Evolutionary conservation across 2,329 filamentous ascomycete genomes (phyloP).

Genomic region (Aspergillus fumigatus): DNA sequence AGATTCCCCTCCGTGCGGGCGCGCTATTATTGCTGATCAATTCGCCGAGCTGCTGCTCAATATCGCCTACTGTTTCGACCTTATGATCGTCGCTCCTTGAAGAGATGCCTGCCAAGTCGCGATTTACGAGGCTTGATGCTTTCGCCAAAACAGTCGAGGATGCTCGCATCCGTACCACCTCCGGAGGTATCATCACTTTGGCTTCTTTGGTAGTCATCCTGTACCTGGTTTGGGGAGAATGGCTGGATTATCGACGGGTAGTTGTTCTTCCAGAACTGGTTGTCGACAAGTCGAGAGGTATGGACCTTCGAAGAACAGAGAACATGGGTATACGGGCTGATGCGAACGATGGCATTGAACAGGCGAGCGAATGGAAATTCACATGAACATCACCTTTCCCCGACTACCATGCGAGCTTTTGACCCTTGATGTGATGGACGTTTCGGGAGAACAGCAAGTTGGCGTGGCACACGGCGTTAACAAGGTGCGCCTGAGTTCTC

Average conservation of each 20-base stretch:
- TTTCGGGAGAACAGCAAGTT: slow-evolving; percentile 93
- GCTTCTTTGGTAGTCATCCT: slow-evolving; percentile 82
- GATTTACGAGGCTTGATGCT: slow-evolving; percentile 94
- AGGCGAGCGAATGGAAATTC: slow-evolving; percentile 99
- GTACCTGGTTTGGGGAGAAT: slow-evolving; percentile 91
- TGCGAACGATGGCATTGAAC: slow-evolving; percentile 18
- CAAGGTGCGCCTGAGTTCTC: slow-evolving; percentile 76
- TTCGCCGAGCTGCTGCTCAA: slow-evolving; percentile 6
- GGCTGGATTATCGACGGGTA: slow-evolving; percentile 84
- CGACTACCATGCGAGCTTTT: slow-evolving; percentile 90
- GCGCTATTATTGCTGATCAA: slow-evolving; percentile 14
- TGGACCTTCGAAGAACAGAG: slow-evolving; percentile 3
- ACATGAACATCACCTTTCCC: slow-evolving; percentile 95
- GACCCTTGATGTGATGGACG: slow-evolving; percentile 98
- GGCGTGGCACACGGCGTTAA: slow-evolving; percentile 88
- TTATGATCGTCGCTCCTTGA: slow-evolving; percentile 27
- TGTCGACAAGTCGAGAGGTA: slow-evolving; percentile 94
- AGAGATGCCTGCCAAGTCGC: slow-evolving; percentile 80
- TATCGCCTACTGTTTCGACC: slow-evolving; percentile 1
- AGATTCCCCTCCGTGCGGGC: slow-evolving; percentile 6
- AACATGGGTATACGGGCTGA: neutral
- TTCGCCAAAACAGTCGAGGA: slow-evolving; percentile 99
- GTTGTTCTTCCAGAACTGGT: slow-evolving; percentile 87
- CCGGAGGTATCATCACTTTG: slow-evolving; percentile 91
- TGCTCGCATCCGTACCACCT: slow-evolving; percentile 91